Evolutionary conservation across 306 rosid species (phyloP), one percentile per base, ranked within the genome.

Genomic region (Gastrolobium bilobum): DNA sequence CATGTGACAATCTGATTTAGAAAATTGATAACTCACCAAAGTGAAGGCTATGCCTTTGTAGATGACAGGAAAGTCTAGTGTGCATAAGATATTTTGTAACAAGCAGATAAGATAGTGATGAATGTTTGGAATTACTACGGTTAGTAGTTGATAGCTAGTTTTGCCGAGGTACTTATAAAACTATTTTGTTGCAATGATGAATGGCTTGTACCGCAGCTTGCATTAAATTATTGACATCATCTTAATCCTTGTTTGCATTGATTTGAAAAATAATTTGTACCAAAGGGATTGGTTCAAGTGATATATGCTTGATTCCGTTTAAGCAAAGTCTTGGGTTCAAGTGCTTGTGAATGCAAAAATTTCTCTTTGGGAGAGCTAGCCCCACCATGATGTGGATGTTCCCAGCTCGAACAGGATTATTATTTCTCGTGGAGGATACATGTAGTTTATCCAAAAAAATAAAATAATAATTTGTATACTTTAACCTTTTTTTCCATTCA

Each of bases 1-100:
- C 73, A 70, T 62, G 39, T 57, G 70, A 34, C 77, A 43, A 53
- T 86, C 56, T 57, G 64, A 70, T 43, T 60, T 78, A 42, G 68
- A 86, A 68, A 65, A 38, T 26, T 53, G 58, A 56, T 52, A 63
- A 51, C 56, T 63, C 46, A 4, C 58, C 46, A 34, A 62, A 52
- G 44, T 69, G 72, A 68, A 56, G 57, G 37, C 43, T 60, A 4
- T 61, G 47, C 57, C 70, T 59, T 34, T 33, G 37, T 50, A 72
- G 83, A 66, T 65, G 64, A 66, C 62, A 40, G 65, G 58, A 65
- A 70, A 57, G 50, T 53, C 56, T 13, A 48, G 59, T 60, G 2
- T 67, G 54, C 67, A 59, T 61, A n/a, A 15, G n/a, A 77, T 67
- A 52, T 34, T 59, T 77, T 40, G 30, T 66, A 46, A 76, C 57